These are phyloP conservation scores for Ascosphaera pollenicola DNA, from an alignment of 2,329 filamentous ascomycete genomes.

Conservation along the genomic window DNA sequence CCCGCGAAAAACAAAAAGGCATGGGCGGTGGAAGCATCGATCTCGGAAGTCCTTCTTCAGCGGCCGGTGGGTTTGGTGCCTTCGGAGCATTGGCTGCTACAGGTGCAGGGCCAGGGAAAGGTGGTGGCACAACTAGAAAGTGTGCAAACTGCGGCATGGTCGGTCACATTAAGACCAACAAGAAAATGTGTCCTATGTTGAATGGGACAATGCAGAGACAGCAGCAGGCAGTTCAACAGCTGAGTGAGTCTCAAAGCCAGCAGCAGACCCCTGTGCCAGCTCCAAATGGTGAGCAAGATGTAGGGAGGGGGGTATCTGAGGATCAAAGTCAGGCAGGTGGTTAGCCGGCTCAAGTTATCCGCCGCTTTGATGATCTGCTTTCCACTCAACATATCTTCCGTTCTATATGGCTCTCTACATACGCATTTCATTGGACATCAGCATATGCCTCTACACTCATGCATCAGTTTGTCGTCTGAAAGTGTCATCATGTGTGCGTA, in stretches of 20 bases:
- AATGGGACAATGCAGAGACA: conserved; percentile 51
- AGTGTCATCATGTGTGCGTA: no score
- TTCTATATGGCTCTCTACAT: no score
- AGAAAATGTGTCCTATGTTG: conserved; percentile 79
- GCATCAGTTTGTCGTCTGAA: no score
- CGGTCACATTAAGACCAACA: conserved; percentile 97
- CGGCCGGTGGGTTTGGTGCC: conserved; percentile 9
- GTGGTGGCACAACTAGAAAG: conserved; percentile 48
- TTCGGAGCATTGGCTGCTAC: conserved; percentile 13
- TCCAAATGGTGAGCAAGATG: not conserved
- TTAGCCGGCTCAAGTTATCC: not conserved
- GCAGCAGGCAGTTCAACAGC: not conserved
- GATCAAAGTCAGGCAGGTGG: not conserved
- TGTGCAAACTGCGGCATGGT: conserved; percentile 95
- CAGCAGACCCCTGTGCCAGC: not conserved
- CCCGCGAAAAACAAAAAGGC: conserved; percentile 75
- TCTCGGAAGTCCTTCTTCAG: conserved; percentile 22
- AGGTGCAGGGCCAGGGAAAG: conserved; percentile 31
- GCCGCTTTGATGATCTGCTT: not conserved
- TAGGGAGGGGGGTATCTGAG: not conserved
- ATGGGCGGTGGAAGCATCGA: conserved; percentile 17
- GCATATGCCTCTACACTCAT: no score
- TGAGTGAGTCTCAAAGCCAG: not conserved
- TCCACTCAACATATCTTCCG: no score
- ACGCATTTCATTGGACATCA: no score